Conservation (phyloP, 2,329 filamentous ascomycete genomes). For the Mollisia scopiformis region DNA sequence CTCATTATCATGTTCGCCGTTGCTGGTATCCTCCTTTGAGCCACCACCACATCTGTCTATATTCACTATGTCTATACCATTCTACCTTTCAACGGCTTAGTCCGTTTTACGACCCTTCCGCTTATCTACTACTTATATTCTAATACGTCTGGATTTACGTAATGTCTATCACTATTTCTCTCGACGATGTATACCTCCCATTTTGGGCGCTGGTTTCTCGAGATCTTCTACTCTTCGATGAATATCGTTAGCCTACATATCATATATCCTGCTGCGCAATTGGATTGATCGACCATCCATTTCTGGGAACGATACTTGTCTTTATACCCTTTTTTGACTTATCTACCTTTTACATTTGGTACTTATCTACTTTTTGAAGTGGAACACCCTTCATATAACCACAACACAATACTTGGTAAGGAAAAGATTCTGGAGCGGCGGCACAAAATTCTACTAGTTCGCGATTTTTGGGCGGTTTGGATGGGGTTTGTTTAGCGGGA, state of each 20-base stretch:
- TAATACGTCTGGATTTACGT: slow-evolving; percentile 37
- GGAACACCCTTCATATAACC: not conserved
- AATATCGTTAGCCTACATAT: not conserved
- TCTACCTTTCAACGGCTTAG: slow-evolving; percentile 5
- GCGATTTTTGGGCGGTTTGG: not conserved
- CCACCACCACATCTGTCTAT: not conserved
- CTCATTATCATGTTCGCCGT: slow-evolving; percentile 25
- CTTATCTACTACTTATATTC: slow-evolving; percentile 20
- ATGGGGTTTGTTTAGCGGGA: not conserved
- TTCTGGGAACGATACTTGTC: not conserved
- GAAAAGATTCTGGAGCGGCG: not conserved
- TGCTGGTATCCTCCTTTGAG: slow-evolving; percentile 28
- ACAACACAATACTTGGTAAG: not conserved
- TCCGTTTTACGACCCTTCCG: not conserved
- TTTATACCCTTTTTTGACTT: not conserved
- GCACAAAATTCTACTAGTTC: not conserved
- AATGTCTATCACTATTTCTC: slow-evolving; percentile 17
- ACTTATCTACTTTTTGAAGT: not conserved
- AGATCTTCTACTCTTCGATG: not conserved
- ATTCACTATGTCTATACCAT: not conserved
- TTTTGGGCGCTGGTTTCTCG: not conserved
- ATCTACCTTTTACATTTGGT: not conserved
- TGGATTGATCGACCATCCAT: not conserved
- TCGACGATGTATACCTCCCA: not conserved
- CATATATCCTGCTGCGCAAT: not conserved